Base-by-base conservation (phyloP, 2,329 filamentous ascomycete species). In the Monascus ruber region DNA sequence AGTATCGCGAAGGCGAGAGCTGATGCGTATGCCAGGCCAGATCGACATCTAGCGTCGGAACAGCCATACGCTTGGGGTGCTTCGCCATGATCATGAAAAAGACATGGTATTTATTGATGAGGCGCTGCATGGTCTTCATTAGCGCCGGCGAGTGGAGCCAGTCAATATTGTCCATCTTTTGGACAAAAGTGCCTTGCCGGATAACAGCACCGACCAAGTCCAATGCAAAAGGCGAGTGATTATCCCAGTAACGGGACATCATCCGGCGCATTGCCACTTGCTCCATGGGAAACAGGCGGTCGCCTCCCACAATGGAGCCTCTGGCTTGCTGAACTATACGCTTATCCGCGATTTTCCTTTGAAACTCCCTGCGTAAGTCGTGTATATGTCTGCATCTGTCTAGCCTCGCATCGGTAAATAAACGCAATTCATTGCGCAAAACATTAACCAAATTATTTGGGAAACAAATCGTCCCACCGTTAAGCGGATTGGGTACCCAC, bases 61-160 rank as follows among this genome's bases (percentile, higher is more conserved):
- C 56, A 1, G 53, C 52, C 39, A 55, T 55, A 4, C 46, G 40
- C 1, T 28, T 53, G 0, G 57, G 62, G 36, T 64, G 56, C 8
- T 59, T 47, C 24, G 56, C 50, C 42, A 63, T 63, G 37, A 66
- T 60, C 7, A 48, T 39, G 24, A 64, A 53, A n/a, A 76, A 67
- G 8, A 72, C 68, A 9, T 45, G 1, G 61, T 69, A 53, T 66
- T 70, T 86, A 1, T 53, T 54, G 2, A 85, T 63, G 0, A 85
- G 66, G 0, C 83, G 72, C 0, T 58, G 46, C 71, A 85, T 81
- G 0, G 81, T 87, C 0, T 71, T 64, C 3, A 63, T 62, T 0
- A 78, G 71, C 0, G 77, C 69, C 0, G 83, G 82, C 11, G 79
- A 83, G 55, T 85, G 83, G 1, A 88, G 65, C 85, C 84, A 91